phyloP scores from a whole-genome alignment of 805 yeast genomes.

The Saturnispora zaruensis region DNA sequence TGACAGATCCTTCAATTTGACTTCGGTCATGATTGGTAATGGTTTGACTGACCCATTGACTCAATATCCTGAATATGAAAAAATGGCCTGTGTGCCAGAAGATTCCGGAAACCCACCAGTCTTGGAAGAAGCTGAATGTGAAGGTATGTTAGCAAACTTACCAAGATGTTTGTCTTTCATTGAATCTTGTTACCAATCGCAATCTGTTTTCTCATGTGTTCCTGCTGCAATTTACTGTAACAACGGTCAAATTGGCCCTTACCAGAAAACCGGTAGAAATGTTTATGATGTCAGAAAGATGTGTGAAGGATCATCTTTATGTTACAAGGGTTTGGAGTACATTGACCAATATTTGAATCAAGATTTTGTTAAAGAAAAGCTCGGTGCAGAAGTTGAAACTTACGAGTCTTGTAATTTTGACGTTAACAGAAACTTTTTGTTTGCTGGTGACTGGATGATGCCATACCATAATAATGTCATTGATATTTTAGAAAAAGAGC shows the following conservation, averaged over 20 bases:
- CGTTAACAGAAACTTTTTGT: constrained; percentile 40
- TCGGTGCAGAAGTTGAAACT: constrained; percentile 47
- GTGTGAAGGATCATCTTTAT: constrained; percentile 44
- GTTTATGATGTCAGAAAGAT: constrained; percentile 54
- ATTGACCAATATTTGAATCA: constrained; percentile 46
- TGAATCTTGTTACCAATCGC: constrained; percentile 54
- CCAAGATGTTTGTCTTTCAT: constrained; percentile 60
- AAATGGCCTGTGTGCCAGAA: constrained; percentile 82
- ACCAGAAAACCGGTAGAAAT: constrained; percentile 49
- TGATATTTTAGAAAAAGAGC: constrained; percentile 51
- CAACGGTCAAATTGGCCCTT: constrained; percentile 52
- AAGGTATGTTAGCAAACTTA: constrained; percentile 48
- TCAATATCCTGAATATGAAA: constrained; percentile 73
- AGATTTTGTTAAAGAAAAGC: constrained; percentile 42
- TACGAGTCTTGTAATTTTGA: constrained; percentile 45
- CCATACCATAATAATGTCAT: constrained; percentile 54
- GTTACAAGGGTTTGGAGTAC: constrained; percentile 44
- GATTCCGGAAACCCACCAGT: constrained; percentile 74
- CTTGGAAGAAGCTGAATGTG: constrained; percentile 60
- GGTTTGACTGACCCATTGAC: constrained; percentile 81
- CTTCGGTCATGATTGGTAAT: constrained; percentile 83
- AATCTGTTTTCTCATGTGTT: constrained; percentile 50
- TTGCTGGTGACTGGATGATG: constrained; percentile 57
- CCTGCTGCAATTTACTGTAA: constrained; percentile 59
- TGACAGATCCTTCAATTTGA: constrained; percentile 52